Evolutionary conservation across 2,329 filamentous ascomycete genomes (phyloP).

Genomic region (Aspergillus fumigatus): DNA sequence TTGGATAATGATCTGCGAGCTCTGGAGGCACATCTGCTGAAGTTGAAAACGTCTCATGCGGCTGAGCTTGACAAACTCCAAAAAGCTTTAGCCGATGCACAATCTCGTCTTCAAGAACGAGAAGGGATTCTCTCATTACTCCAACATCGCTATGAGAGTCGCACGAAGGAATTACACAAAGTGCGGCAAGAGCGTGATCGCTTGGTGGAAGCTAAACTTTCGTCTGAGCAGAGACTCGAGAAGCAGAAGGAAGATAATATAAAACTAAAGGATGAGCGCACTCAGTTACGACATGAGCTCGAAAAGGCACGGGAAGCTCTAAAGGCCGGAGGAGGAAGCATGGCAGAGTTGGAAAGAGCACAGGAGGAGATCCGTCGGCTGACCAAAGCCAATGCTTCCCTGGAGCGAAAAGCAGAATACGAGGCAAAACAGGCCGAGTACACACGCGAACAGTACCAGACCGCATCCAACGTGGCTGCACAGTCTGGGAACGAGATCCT

Average conservation of each 20-base stretch:
- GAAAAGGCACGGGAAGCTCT: constrained; percentile 36
- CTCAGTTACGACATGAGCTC: constrained; percentile 34
- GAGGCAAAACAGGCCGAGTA: constrained; percentile 43
- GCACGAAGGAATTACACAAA: constrained; percentile 34
- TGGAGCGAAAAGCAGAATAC: constrained; percentile 38
- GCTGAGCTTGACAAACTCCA: constrained; percentile 29
- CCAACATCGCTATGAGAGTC: constrained; percentile 44
- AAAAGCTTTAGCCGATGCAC: constrained; percentile 20
- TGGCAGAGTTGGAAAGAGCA: constrained; percentile 39
- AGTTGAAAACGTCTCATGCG: constrained; percentile 29
- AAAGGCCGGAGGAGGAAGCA: constrained; percentile 36
- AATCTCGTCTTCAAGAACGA: constrained; percentile 28
- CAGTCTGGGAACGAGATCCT: constrained; percentile 37
- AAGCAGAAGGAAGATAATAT: constrained; percentile 35
- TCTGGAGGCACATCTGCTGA: constrained; percentile 26
- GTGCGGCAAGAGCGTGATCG: constrained; percentile 34
- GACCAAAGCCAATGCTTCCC: constrained; percentile 29
- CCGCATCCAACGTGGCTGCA: constrained; percentile 41
- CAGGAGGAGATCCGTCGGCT: constrained; percentile 38
- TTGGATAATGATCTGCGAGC: constrained; percentile 25
- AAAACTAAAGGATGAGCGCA: constrained; percentile 39
- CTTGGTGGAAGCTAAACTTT: constrained; percentile 25
- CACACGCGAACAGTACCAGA: constrained; percentile 44
- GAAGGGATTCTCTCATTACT: constrained; percentile 31
- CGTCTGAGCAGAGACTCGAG: constrained; percentile 29